Evolutionary conservation across 73 alveolate species (phyloP), one percentile per base, ranked within the genome.

Genomic region (Uronychia binucleata): DNA sequence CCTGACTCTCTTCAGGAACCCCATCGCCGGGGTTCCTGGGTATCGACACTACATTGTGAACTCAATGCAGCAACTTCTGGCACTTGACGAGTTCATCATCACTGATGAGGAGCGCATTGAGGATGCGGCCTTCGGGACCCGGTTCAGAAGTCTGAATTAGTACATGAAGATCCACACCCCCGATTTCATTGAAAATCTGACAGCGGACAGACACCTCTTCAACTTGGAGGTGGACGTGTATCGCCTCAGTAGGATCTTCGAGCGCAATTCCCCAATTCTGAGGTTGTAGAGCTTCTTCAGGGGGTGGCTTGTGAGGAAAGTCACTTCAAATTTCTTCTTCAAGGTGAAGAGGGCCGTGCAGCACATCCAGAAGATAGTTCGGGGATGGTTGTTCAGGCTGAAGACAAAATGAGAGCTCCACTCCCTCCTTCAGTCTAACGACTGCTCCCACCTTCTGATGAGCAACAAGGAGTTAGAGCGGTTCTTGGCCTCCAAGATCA

Each of bases 71-170:
- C 11, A 90, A 0, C 80, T 91, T 28, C 79, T 86, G 29, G 93
- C 94, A 14, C 84, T 91, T 0, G 96, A 91, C 79, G 81, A 76
- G 35, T 83, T 78, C 77, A 83, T 91, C 34, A 82, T 84, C 59
- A 91, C 96, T 25, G 96, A 91, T 57, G 96, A 91, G 57, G 96
- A 91, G 82, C 5, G 94, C n/a, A 88, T 86, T 25, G 94, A 87
- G 34, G 92, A 86, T 57, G 92, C 94, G 28, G 34, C 94, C 31
- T 91, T 79, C 76, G 94, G 91, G 1, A 57, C 74, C 29, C 35
- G 92, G 34, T 91, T 76, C 59, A 46, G 91, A 58, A 88, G 86
- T 26, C 88, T 86, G 74, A 91, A 91, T 79, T 92, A 88, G 59
- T 79, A 46, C 77, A 88, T 86, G 94, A 87, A 78, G 33, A 83